phyloP scores from a whole-genome alignment of 1,284 basidiomycete species.

The Meripilus lineatus region DNA sequence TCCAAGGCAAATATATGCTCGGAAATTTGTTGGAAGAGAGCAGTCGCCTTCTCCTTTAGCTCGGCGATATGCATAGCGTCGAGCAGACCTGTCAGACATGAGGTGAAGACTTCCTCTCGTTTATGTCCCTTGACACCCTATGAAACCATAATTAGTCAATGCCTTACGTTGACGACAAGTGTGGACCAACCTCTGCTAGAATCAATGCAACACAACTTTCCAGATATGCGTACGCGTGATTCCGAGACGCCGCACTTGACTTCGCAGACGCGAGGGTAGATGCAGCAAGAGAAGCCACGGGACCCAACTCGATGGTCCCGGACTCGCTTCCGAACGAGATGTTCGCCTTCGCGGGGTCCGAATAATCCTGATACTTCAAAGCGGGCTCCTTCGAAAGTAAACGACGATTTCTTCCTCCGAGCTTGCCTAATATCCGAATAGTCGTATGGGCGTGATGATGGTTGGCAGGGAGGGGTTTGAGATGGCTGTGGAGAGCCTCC shows the following conservation, averaged over 20 bases:
- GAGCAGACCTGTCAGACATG: slow-evolving; percentile 74
- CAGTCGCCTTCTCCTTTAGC: slow-evolving; percentile 62
- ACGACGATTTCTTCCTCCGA: slow-evolving; percentile 92
- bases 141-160: slow-evolving; percentile 23
- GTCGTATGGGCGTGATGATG: slow-evolving; percentile 94
- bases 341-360: slow-evolving; percentile 63
- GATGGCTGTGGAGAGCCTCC: slow-evolving; percentile 87
- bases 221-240: slow-evolving; percentile 64
- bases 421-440: slow-evolving; percentile 94
- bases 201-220: slow-evolving; percentile 73
- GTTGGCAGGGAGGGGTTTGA: slow-evolving; percentile 88
- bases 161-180: slow-evolving; percentile 1
- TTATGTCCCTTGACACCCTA: slow-evolving; percentile 72
- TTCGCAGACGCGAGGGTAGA: slow-evolving; percentile 52
- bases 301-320: slow-evolving; percentile 69
- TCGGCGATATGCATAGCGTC: slow-evolving; percentile 75
- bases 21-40: slow-evolving; percentile 65
- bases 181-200: slow-evolving; percentile 67
- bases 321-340: slow-evolving; percentile 72
- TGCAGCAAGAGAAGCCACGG: slow-evolving; percentile 71
- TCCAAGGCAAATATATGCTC: slow-evolving; percentile 67
- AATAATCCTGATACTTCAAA: slow-evolving; percentile 68
- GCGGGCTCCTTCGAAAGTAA: slow-evolving; percentile 81
- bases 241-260: slow-evolving; percentile 58
- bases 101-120: slow-evolving; percentile 69